A percentile compares a stretch with the other conserved stretches of the same genome.
These are phyloP conservation scores for Nasturtium officinale DNA, from an alignment of 345 rosid genomes.

Conservation along the genomic window DNA sequence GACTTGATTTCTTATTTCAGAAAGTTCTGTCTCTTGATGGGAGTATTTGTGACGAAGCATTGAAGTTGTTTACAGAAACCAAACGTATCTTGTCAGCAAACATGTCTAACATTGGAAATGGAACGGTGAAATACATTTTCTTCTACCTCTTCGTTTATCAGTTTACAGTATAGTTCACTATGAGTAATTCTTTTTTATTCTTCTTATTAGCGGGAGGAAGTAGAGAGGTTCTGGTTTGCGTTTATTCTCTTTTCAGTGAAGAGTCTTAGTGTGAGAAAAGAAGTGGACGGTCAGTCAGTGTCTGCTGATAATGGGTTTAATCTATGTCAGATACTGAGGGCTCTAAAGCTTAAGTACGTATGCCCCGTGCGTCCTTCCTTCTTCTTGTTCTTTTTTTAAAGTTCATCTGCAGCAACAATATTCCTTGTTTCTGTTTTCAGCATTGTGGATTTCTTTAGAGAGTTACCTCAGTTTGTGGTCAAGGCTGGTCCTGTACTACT, in stretches of 20 bases:
- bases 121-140: conserved; percentile 51
- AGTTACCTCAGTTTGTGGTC: conserved; percentile 83
- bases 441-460: conserved; percentile 80
- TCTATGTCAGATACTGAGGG: conserved; percentile 74
- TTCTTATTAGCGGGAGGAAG: conserved; percentile 71
- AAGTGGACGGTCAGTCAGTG: conserved; percentile 37
- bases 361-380: neutral
- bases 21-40: conserved; percentile 61
- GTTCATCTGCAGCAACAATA: neutral
- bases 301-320: conserved; percentile 54
- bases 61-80: conserved; percentile 72
- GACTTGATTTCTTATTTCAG: conserved; percentile 48
- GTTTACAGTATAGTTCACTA: conserved; percentile 33
- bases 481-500: conserved; percentile 77
- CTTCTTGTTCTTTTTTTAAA: conserved; percentile 5
- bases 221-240: conserved; percentile 84
- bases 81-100: conserved; percentile 61
- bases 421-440: conserved; percentile 49
- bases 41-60: conserved; percentile 45
- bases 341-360: conserved; percentile 71
- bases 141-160: neutral
- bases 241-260: conserved; percentile 69
- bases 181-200: conserved; percentile 11
- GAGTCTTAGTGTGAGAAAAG: conserved; percentile 57
- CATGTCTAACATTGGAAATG: conserved; percentile 59